These are phyloP conservation scores for Grigorovia humatica DNA, from an alignment of 805 yeast genomes.

Conservation along the genomic window DNA sequence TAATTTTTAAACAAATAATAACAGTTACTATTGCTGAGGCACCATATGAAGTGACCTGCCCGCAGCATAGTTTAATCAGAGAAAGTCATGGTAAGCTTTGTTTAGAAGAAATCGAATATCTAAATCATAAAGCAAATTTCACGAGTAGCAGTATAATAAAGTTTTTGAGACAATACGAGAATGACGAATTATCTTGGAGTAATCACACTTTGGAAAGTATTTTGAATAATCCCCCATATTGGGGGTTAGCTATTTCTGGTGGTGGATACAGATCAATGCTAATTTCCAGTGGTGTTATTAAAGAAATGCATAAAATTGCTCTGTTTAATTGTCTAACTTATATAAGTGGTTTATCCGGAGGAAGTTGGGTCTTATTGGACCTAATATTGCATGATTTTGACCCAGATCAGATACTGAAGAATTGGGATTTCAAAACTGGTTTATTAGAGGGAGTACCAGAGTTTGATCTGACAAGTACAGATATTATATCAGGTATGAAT, in stretches of 20 bases:
- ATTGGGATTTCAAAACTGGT: conserved; percentile 38
- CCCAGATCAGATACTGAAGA: conserved; percentile 21
- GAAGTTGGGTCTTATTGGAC: conserved; percentile 58
- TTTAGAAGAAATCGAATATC: conserved; percentile 10
- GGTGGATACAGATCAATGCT: conserved; percentile 32
- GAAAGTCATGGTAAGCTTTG: conserved; percentile 16
- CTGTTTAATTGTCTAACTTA: conserved; percentile 45
- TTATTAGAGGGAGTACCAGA: conserved; percentile 50
- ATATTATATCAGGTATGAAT: conserved; percentile 13
- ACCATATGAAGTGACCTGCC: conserved; percentile 24
- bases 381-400: conserved; percentile 32
- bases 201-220: conserved; percentile 16
- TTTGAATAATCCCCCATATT: conserved; percentile 19
- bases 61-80: conserved; percentile 14
- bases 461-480: conserved; percentile 31
- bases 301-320: conserved; percentile 29
- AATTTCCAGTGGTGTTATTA: conserved; percentile 26
- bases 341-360: conserved; percentile 61
- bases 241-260: conserved; percentile 31
- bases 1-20: background rate
- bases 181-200: conserved; percentile 28
- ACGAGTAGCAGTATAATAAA: conserved; percentile 25
- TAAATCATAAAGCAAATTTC: conserved; percentile 20
- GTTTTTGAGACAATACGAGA: conserved; percentile 23
- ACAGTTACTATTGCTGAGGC: conserved; percentile 1